Evolutionary conservation across 1,139 yeast species (phyloP), one percentile per base, ranked within the genome.

Genomic region (Yamadazyma membranifaciens): DNA sequence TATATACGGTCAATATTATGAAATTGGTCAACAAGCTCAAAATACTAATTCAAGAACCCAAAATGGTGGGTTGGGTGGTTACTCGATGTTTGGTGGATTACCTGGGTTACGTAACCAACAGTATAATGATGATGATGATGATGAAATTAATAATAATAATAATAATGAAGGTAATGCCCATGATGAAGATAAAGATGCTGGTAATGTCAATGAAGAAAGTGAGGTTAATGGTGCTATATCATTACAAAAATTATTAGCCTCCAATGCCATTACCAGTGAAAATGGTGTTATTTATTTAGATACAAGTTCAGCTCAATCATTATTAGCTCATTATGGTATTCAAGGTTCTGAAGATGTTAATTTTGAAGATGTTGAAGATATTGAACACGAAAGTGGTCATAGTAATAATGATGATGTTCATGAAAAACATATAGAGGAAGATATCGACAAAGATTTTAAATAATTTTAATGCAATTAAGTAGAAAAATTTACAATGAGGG

Each of bases 211-310:
- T 20, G 60, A 64, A 28, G 62, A 62, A 29, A 55, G 50, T 30
- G 52, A 54, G 24, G 61, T 54, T 12, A 55, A 47, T 15, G 73
- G 73, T 9, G 75, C 78, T 39, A 70, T 74, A 40, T 72, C 80
- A 5, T 73, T 75, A 50, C 79, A 74, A 55, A 75, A 73, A 53
- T 62, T 75, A 51, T 66, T 75, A 45, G 74, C 77, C 35, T 69
- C 73, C 42, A 75, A 74, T 54, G 77, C 78, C 14, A 65, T 76
- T 46, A 74, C 80, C 41, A 75, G 69, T 49, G 80, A 75, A 52
- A 75, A 76, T 49, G 81, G 80, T n/a, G 80, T 75, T 12, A 73
- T 74, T 40, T 75, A 75, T 52, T 65, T 75, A 49, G 81, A 75
- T 52, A 70, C 75, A 7, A 63, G 71, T 32, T 67, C 75, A 13